Percentiles rank a stretch among this genome's conserved stretches.
Conservation (phyloP, 192 early-diverging fungal genomes). For the Oehlia diaphana region DNA sequence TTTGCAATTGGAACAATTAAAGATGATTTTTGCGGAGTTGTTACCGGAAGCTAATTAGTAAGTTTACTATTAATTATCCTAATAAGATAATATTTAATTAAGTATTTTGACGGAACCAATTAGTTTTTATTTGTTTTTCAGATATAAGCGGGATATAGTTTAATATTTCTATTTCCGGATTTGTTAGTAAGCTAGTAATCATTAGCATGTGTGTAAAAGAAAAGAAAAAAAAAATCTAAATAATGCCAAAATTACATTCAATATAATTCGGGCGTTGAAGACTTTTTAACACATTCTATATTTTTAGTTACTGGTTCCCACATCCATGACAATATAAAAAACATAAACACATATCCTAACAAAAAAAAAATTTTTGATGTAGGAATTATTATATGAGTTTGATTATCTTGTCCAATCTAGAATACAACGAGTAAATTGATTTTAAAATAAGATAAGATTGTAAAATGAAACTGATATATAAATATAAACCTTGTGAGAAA, state of each 20-base stretch:
- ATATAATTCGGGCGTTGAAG: background rate
- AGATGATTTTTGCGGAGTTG: constrained; percentile 71
- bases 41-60: background rate
- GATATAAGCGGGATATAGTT: background rate
- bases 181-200: background rate
- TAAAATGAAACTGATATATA: background rate
- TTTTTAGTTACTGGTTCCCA: background rate
- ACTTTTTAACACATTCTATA: background rate
- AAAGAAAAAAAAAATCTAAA: background rate
- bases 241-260: background rate
- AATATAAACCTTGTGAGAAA: background rate
- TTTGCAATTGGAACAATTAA: constrained; percentile 96
- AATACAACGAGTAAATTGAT: background rate
- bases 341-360: background rate
- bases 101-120: background rate
- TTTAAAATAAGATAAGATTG: background rate
- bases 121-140: background rate
- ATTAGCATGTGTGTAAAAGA: background rate
- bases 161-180: background rate
- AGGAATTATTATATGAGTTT: background rate
- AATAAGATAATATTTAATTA: too few species aligned
- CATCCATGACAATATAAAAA: background rate
- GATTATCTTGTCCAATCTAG: background rate
- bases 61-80: background rate
- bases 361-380: background rate